Evolutionary conservation across 805 yeast genomes (phyloP).

Genomic region (Blastobotrys muscicola): DNA sequence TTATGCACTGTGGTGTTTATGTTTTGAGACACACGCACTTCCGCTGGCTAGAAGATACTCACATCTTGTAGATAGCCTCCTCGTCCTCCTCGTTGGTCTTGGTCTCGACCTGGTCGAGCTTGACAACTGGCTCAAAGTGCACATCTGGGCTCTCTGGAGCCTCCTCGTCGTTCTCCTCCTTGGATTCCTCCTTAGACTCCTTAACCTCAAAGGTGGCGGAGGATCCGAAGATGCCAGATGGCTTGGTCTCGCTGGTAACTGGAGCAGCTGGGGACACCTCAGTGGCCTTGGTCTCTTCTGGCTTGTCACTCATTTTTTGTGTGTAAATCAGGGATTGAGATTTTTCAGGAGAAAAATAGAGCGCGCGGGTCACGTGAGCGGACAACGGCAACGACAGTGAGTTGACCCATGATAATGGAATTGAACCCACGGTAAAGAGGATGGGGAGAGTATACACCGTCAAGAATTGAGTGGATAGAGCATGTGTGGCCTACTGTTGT

Average conservation of each 20-base stretch:
- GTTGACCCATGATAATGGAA: too few species aligned
- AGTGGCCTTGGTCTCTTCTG: conserved; percentile 9
- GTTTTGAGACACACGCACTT: neutral
- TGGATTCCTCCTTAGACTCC: conserved; percentile 36
- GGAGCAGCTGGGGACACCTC: conserved; percentile 8
- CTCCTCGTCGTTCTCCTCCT: conserved; percentile 39
- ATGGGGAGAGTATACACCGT: too few species aligned
- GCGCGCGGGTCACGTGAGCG: neutral
- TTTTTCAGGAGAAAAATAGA: neutral
- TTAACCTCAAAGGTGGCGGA: conserved; percentile 80
- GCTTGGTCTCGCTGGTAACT: conserved; percentile 8
- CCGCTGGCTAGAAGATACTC: conserved; percentile 5
- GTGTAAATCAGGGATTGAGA: neutral
- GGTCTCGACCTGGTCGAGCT: conserved; percentile 90
- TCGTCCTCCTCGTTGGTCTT: conserved; percentile 92
- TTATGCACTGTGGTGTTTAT: neutral
- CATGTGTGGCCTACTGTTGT: too few species aligned
- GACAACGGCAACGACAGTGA: too few species aligned
- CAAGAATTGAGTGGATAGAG: too few species aligned
- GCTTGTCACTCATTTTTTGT: conserved; percentile 4
- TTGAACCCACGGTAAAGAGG: too few species aligned
- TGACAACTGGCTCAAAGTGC: conserved; percentile 93
- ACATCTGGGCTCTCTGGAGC: conserved; percentile 70
- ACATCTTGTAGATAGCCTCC: conserved; percentile 70
- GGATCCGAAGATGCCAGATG: conserved; percentile 37